Percentiles rank a stretch among this genome's conserved stretches.
Evolutionary conservation across 352 stramenopile species (phyloP).

Genomic region (Globisporangium megalacanthum): DNA sequence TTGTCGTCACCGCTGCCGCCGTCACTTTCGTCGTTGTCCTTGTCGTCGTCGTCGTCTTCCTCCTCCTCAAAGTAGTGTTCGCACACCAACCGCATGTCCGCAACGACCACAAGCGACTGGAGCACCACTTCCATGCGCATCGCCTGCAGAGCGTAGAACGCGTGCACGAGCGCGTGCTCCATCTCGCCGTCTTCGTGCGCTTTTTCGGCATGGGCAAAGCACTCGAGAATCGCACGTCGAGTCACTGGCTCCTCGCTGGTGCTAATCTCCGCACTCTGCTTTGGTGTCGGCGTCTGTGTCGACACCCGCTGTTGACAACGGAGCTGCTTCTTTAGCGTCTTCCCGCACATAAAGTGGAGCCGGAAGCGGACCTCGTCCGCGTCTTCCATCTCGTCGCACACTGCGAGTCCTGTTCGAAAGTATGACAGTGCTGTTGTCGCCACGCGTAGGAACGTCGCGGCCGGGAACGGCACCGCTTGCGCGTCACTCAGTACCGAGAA

Average conservation of each 20-base stretch:
- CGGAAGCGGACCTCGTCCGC: conserved; percentile 56
- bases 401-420: conserved; percentile 32
- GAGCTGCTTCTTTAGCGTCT: conserved; percentile 55
- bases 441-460: conserved; percentile 22
- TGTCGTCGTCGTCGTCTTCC: conserved; percentile 22
- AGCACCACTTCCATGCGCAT: conserved; percentile 54
- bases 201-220: conserved; percentile 52
- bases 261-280: too few species aligned
- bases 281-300: background rate
- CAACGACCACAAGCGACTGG: conserved; percentile 16
- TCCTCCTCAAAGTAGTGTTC: conserved; percentile 58
- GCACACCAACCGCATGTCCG: conserved; percentile 33
- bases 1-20: conserved; percentile 7
- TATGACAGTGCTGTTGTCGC: conserved; percentile 23
- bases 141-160: conserved; percentile 68
- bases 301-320: conserved; percentile 3
- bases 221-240: conserved; percentile 32
- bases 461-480: conserved; percentile 21
- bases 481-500: conserved; percentile 41
- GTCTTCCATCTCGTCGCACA: conserved; percentile 27
- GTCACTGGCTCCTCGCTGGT: background rate
- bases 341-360: conserved; percentile 71
- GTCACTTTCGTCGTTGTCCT: conserved; percentile 23
- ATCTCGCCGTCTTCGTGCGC: conserved; percentile 53
- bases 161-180: conserved; percentile 70